Base-by-base conservation (phyloP, 2,329 filamentous ascomycete genomes). In the Xylariaceae sp. region DNA sequence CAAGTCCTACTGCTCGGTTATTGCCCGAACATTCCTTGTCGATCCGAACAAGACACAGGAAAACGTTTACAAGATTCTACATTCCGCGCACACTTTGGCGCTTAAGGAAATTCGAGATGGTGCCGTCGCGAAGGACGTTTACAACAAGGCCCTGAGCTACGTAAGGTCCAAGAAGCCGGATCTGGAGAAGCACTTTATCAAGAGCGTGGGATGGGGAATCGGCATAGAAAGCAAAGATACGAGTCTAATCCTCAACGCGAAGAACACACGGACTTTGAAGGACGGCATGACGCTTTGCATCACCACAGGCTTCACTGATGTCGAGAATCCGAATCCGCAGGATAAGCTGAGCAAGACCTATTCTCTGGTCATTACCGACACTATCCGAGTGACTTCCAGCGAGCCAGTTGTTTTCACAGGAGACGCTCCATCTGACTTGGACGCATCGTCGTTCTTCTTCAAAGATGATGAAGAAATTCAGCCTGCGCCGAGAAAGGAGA, bases 361-460 rank as follows among this genome's bases (percentile, higher is more conserved):
- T 73, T 94, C 92, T 0, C 82, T 99, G 66, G 83, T 96, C 53
- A 84, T 99, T 51, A 92, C 90, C 1, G 94, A 99, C 74, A 99
- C 95, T 0, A 88, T 99, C 50, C 90, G 94, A 67, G 91, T 97
- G 53, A 90, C 88, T 9, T 80, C 84, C 4, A 77, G 77, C n/a
- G 91, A 96, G 54, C 84, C 88, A 0, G 88, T 92, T 37, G 86
- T 97, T 34, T 97, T 99, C 76, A 99, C 94, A 15, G 92, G 91
- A 60, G 92, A 97, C 71, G 92, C 93, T 0, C 87, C 92, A 1
- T 89, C 90, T 34, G 93, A 96, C 70, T 85, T 96, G 60, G 94
- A 97, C 69, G 92, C 92, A 3, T 93, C 93, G 45, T 96, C 93
- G 0, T 99, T 99, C 80, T 97, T 97, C 77, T 99, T 99, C 80